These are phyloP conservation scores for Durotheca rogersii DNA, from an alignment of 495 filamentous ascomycete genomes.

Conservation along the genomic window DNA sequence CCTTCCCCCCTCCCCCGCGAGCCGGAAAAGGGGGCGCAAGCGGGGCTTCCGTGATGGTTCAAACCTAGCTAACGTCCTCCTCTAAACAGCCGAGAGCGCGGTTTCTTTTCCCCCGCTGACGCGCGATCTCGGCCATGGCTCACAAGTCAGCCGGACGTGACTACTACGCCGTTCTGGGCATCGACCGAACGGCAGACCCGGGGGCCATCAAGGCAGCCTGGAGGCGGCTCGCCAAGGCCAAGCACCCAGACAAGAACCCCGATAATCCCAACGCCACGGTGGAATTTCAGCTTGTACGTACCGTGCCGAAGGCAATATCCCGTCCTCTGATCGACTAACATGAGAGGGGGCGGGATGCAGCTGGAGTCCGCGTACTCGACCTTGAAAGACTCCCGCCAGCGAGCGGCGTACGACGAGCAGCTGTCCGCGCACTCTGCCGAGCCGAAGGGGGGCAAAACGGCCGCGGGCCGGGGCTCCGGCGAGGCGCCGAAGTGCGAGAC, in stretches of 20 bases:
- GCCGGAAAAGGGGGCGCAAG: no score
- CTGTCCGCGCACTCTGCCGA: neutral
- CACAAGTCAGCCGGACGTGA: slow-evolving; percentile 52
- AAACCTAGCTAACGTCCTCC: no score
- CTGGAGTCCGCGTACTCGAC: slow-evolving; percentile 4
- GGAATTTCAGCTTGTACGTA: slow-evolving; percentile 5
- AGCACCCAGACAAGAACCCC: slow-evolving; percentile 85
- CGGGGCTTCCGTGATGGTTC: no score
- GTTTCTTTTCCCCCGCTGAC: neutral
- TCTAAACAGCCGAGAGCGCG: no score
- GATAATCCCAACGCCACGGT: slow-evolving; percentile 28
- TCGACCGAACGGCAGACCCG: slow-evolving; percentile 73
- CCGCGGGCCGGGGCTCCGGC: no score
- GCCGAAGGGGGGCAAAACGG: neutral
- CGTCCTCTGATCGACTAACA: neutral
- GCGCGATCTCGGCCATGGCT: neutral
- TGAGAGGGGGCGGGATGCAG: neutral
- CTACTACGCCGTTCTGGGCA: slow-evolving; percentile 82
- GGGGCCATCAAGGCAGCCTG: slow-evolving; percentile 85
- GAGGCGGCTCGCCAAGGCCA: slow-evolving; percentile 72
- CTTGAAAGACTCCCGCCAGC: neutral
- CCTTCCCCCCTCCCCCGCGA: no score
- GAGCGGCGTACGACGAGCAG: slow-evolving; percentile 1
- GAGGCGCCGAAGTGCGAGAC: no score
- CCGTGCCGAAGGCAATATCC: neutral